Evolutionary conservation across 148 eudicot genomes (phyloP).

Genomic region (Nepenthes mirabilis): DNA sequence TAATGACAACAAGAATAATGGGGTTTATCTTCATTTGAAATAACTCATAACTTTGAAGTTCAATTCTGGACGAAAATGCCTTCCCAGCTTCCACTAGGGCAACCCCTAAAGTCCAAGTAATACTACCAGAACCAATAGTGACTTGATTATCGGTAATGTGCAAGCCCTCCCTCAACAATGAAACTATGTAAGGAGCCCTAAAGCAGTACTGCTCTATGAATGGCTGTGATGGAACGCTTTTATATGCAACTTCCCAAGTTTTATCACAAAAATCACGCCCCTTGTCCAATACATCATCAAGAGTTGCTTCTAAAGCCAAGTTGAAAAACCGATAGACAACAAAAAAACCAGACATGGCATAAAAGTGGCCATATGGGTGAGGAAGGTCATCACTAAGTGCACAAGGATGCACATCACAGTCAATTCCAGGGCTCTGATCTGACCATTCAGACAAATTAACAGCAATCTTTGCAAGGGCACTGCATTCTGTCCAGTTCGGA

Average conservation of each 20-base stretch:
- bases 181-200: slow-evolving; percentile 82
- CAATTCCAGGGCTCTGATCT: slow-evolving; percentile 46
- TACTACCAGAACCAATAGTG: slow-evolving; percentile 83
- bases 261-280: slow-evolving; percentile 70
- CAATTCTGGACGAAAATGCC: slow-evolving; percentile 38
- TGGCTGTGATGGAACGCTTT: slow-evolving; percentile 88
- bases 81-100: slow-evolving; percentile 93
- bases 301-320: slow-evolving; percentile 67
- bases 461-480: slow-evolving; percentile 57
- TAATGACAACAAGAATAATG: slow-evolving; percentile 35
- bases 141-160: slow-evolving; percentile 72
- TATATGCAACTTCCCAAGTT: slow-evolving; percentile 71
- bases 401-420: slow-evolving; percentile 82
- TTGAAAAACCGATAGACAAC: slow-evolving; percentile 93
- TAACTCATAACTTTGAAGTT: slow-evolving; percentile 32
- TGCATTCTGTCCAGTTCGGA: slow-evolving; percentile 90
- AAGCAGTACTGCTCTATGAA: slow-evolving; percentile 96
- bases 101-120: slow-evolving; percentile 96
- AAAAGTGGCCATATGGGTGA: slow-evolving; percentile 81
- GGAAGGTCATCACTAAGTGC: slow-evolving; percentile 72
- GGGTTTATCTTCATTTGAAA: slow-evolving; percentile 68
- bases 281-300: slow-evolving; percentile 79
- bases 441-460: slow-evolving; percentile 98
- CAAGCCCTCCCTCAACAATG: slow-evolving; percentile 74
- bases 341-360: slow-evolving; percentile 90